Evolutionary conservation across 495 filamentous ascomycete genomes (phyloP), one percentile per base, ranked within the genome.

Genomic region (Trichocladium antarcticum): DNA sequence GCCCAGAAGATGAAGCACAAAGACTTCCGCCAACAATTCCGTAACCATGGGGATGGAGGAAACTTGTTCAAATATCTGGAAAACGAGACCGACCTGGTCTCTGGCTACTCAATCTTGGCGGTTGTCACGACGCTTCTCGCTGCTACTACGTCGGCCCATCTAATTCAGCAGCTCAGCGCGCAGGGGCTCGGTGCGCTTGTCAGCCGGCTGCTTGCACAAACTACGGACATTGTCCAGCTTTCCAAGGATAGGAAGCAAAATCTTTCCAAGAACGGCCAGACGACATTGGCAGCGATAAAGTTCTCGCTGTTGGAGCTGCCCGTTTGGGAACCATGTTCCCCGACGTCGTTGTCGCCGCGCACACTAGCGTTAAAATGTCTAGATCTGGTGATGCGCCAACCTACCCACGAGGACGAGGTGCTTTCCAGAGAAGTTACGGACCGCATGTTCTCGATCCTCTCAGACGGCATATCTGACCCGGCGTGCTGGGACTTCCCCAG

Each of bases 11-110:
- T 89, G 39, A 73, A 79, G 39, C 75, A 90, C 17, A 76, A 78
- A 43, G 63, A 69, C 9, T 84, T 83, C 56, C 70, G 71, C 39
- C 72, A 71, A n/a, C 82, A 85, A 27, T 87, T 95, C 52, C 69
- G 84, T 6, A 82, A 90, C 39, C 79, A 84, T 51, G 78, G 77
- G n/a, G 78, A 85, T 40, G 84, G 84, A 46, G 71, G 73, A 35
- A 75, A 77, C 27, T 67, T 97, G 1, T 74, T 89, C 39, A 65
- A 69, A 29, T 69, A 70, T 20, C 60, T 82, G 7, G 71, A 61
- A 0, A 62, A 69, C 17, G 77, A 81, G 59, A 59, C 57, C 0
- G 78, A 82, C 57, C 43, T 72, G 16, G 72, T 87, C 32, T 72
- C 76, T 39, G 74, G 74, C 16, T 82, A 76, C 50, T 62, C 75